A percentile compares a stretch with the other conserved stretches of the same genome.
Evolutionary conservation across 345 rosid species (phyloP).

Genomic region (Acer saccharum): DNA sequence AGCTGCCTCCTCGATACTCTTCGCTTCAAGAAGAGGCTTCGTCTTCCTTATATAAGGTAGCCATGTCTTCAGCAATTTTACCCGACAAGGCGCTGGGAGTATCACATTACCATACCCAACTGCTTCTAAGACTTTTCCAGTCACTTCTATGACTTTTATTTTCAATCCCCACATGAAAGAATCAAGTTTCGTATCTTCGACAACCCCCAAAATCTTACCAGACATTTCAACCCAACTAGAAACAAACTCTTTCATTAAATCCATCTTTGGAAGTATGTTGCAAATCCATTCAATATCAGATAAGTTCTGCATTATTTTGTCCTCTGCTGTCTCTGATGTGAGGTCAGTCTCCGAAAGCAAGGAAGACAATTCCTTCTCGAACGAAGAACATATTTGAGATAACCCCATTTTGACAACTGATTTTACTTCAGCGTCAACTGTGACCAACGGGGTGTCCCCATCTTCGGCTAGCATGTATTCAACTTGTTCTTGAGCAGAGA

Average conservation of each 20-base stretch:
- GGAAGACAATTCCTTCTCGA: slow-evolving; percentile 52
- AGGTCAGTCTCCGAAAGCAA: slow-evolving; percentile 43
- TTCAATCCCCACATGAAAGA: slow-evolving; percentile 67
- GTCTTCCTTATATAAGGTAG: slow-evolving; percentile 80
- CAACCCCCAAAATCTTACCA: slow-evolving; percentile 40
- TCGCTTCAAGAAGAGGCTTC: slow-evolving; percentile 69
- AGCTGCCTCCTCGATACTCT: slow-evolving; percentile 39
- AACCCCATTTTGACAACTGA: slow-evolving; percentile 60
- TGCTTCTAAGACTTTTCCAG: slow-evolving; percentile 84
- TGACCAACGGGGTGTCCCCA: slow-evolving; percentile 55
- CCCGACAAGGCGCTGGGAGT: slow-evolving; percentile 54
- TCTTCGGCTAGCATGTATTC: slow-evolving; percentile 86
- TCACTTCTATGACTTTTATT: slow-evolving; percentile 69
- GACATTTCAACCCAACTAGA: slow-evolving; percentile 68
- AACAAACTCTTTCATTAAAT: slow-evolving; percentile 81
- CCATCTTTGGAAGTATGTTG: slow-evolving; percentile 70
- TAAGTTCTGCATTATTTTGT: slow-evolving; percentile 37
- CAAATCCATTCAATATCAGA: slow-evolving; percentile 85
- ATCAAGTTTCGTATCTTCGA: slow-evolving; percentile 62
- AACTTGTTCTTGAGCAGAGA: slow-evolving; percentile 87
- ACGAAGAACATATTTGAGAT: slow-evolving; percentile 48
- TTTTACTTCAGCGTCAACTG: slow-evolving; percentile 67
- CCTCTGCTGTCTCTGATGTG: slow-evolving; percentile 38
- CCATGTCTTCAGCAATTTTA: slow-evolving; percentile 69
- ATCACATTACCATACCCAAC: slow-evolving; percentile 90